Conservation (phyloP, 208 protist species). For the Trypanosoma mega region DNA sequence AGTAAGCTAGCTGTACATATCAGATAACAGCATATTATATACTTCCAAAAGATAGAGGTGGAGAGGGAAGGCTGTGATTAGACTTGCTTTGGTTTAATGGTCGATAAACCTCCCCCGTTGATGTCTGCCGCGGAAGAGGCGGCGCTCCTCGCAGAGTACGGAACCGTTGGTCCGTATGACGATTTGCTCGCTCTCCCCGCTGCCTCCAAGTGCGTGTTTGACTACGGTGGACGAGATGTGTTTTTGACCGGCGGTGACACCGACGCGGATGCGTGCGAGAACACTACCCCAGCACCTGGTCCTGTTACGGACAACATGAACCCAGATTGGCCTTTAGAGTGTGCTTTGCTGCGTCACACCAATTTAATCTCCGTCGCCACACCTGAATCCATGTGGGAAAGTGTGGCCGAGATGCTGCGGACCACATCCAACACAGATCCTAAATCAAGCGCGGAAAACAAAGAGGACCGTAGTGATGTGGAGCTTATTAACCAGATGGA, state of each 20-base stretch:
- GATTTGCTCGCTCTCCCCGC: constrained; percentile 48
- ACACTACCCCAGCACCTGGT: no score
- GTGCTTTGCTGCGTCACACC: constrained; percentile 42
- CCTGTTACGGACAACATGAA: constrained; percentile 14
- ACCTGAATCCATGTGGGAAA: constrained; percentile 19
- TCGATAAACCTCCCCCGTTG: constrained; percentile 7
- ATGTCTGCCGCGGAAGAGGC: constrained; percentile 62
- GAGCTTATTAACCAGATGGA: constrained; percentile 20
- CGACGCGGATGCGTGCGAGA: constrained; percentile 20
- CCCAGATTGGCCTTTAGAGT: constrained; percentile 32
- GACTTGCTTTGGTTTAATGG: no score
- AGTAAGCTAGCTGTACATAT: no score
- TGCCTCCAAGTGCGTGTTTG: constrained; percentile 52
- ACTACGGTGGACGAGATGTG: constrained; percentile 53
- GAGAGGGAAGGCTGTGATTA: no score
- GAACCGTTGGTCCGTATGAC: constrained; percentile 50
- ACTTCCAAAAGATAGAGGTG: no score
- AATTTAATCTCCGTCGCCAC: constrained; percentile 27
- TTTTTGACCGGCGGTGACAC: constrained; percentile 69
- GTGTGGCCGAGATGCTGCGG: constrained; percentile 24
- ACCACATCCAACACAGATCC: no score
- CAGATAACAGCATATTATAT: no score
- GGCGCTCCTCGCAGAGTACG: constrained; percentile 72
- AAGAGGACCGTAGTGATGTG: no score
- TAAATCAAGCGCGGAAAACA: no score